These are phyloP conservation scores for Blastobotrys raffinosifermentans DNA, from an alignment of 1,139 yeast genomes.

Conservation along the genomic window DNA sequence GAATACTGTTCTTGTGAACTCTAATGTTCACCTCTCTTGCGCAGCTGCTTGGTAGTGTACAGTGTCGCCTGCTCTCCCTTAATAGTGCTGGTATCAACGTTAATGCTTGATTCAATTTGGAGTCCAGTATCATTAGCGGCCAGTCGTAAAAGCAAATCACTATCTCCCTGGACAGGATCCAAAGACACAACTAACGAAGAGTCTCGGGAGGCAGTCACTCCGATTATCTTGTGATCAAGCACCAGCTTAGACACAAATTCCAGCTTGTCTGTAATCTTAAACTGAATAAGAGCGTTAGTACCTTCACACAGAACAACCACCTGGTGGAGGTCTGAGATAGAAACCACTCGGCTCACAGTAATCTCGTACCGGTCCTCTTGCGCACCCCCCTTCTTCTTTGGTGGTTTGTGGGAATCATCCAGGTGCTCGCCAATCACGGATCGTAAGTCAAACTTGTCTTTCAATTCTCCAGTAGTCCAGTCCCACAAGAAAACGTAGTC, in stretches of 20 bases:
- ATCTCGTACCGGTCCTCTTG: constrained; percentile 51
- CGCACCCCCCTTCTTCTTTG: constrained; percentile 17
- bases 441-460: constrained; percentile 47
- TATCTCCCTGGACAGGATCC: constrained; percentile 43
- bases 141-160: constrained; percentile 28
- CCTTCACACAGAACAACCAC: constrained; percentile 21
- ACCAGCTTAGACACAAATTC: constrained; percentile 22
- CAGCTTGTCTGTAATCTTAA: constrained; percentile 19
- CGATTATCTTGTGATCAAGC: constrained; percentile 31
- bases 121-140: constrained; percentile 30
- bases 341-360: constrained; percentile 61
- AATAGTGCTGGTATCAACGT: constrained; percentile 23
- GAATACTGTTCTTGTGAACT: too few relatives aligned
- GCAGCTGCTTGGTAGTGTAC: constrained; percentile 55
- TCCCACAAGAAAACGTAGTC: constrained; percentile 71
- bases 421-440: constrained; percentile 23
- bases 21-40: constrained; percentile 77
- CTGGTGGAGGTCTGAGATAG: constrained; percentile 33
- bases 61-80: constrained; percentile 56
- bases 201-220: constrained; percentile 31
- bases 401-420: constrained; percentile 18
- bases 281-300: constrained; percentile 20
- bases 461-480: constrained; percentile 49
- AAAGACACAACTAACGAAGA: constrained; percentile 42
- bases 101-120: constrained; percentile 21